Base-by-base conservation (phyloP, 2,329 filamentous ascomycete species). In the Cytospora piceicola region DNA sequence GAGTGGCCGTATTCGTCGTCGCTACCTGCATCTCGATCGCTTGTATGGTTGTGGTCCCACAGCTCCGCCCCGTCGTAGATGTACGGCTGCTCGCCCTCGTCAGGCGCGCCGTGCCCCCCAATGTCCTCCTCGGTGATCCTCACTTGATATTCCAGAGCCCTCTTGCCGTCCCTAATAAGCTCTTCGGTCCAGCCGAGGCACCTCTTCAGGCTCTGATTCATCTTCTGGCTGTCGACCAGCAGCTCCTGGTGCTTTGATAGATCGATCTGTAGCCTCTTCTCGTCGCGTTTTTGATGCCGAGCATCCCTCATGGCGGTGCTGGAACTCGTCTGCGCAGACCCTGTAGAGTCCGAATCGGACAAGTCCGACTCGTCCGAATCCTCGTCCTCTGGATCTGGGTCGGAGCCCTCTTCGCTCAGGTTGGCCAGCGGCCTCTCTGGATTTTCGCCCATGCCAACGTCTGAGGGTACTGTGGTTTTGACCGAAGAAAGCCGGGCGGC, bases 121-220 rank as follows among this genome's bases (percentile, higher is more conserved):
- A 97, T 80, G 71, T 91, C 86, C 39, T 96, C 83, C 72, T 98
- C 94, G 70, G 88, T 91, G 11, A 91, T 86, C 34, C 85, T 85
- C 30, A 97, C 92, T 65, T 86, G 84, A 74, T 97, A 97, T 57
- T 90, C 90, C 2, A 99, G 83, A 0, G 95, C 95, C 74, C 92
- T 94, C 73, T 89, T 91, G 7, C 91, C 95, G 71, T 97, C 93
- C 58, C 87, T 89, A 75, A 99, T 97, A 54, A 99, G 84, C 69
- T 91, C 89, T 74, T 99, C 94, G 0, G 94, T 96, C 86, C 92
- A 94, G 70, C 89, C 88, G 39, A 97, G 83, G 76, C 95, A 99
- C 57, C 92, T 86, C 76, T 93, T 96, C 55, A 99, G 85, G 75
- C 92, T 96, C 75, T 96, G 92, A 74, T 97, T 98, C 82, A 98